phyloP scores from a whole-genome alignment of 2,329 filamentous ascomycete genomes.

The Paecilomyces niveus region DNA sequence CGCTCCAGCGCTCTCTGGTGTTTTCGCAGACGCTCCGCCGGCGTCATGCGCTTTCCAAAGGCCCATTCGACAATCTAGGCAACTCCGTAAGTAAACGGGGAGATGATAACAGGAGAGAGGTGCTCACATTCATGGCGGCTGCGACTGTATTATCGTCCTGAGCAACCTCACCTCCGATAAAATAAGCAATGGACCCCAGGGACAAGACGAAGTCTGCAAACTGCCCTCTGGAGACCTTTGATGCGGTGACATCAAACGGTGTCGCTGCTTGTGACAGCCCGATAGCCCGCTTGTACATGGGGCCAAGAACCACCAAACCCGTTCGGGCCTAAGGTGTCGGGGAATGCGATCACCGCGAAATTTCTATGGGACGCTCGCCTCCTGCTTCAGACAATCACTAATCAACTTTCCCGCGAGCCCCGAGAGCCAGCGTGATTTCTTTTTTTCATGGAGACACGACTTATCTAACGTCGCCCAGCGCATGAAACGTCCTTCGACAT shows the following conservation, averaged over 20 bases:
- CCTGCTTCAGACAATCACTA: constrained; percentile 9
- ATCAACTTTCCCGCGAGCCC: constrained; percentile 3
- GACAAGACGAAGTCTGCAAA: background rate
- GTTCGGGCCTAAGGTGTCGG: constrained; percentile 14
- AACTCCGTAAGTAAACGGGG: constrained; percentile 12
- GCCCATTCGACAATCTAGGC: constrained; percentile 95
- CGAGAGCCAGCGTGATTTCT: background rate
- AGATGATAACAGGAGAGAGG: background rate
- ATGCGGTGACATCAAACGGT: constrained; percentile 5
- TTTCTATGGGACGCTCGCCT: constrained; percentile 2
- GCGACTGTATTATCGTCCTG: background rate
- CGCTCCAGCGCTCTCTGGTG: constrained; percentile 97
- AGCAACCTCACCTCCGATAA: background rate
- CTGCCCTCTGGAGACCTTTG: background rate
- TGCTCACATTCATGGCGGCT: constrained; percentile 34
- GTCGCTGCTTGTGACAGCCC: background rate
- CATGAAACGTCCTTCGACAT: constrained; percentile 19
- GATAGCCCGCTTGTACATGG: background rate
- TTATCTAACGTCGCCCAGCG: background rate
- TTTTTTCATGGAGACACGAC: constrained; percentile 1
- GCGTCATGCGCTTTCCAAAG: constrained; percentile 98
- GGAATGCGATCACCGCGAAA: constrained; percentile 10
- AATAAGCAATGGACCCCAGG: too few species aligned
- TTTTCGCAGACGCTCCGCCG: constrained; percentile 57
- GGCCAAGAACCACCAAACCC: constrained; percentile 11